A percentile compares a stretch with the other conserved stretches of the same genome.
phyloP scores from a whole-genome alignment of 2,329 filamentous ascomycete genomes.

The Phaeosphaeria sp. region DNA sequence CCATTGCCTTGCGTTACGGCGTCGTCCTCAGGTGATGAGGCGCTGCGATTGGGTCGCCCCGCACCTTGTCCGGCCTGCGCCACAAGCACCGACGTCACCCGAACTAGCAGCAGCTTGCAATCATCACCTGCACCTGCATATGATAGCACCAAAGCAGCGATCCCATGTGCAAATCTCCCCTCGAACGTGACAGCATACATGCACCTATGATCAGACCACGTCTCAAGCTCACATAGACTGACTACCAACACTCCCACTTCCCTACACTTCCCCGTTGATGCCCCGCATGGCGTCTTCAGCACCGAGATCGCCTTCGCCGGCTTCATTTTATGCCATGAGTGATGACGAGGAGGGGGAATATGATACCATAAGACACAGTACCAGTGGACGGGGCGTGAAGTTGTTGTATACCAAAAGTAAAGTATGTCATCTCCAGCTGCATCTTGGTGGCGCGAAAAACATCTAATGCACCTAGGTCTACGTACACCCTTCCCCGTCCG shows the following conservation, averaged over 20 bases:
- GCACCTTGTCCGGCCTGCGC: slow-evolving; percentile 7
- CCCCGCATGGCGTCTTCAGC: slow-evolving; percentile 42
- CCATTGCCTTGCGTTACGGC: not conserved
- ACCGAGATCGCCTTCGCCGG: slow-evolving; percentile 64
- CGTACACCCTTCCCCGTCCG: slow-evolving; percentile 88
- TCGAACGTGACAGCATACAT: not conserved
- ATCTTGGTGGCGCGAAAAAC: slow-evolving; percentile 27
- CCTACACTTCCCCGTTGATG: slow-evolving; percentile 10
- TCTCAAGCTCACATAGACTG: not conserved
- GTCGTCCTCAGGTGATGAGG: not conserved
- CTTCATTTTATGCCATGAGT: slow-evolving; percentile 91
- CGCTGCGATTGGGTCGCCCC: not conserved
- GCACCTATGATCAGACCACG: slow-evolving; percentile 1
- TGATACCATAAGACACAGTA: slow-evolving; percentile 85
- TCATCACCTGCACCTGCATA: slow-evolving; percentile 21
- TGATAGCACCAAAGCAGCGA: slow-evolving; percentile 1
- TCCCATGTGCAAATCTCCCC: slow-evolving; percentile 11
- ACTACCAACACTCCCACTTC: not conserved
- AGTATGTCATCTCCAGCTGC: slow-evolving; percentile 55
- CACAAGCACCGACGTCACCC: slow-evolving; percentile 14
- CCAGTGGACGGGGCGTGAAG: slow-evolving; percentile 84
- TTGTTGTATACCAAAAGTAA: slow-evolving; percentile 97
- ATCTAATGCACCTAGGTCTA: slow-evolving; percentile 71
- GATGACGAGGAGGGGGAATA: slow-evolving; percentile 97
- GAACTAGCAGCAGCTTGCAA: slow-evolving; percentile 14